Base-by-base conservation (phyloP, 1,284 basidiomycete genomes). In the Phaffia rhodozyma region DNA sequence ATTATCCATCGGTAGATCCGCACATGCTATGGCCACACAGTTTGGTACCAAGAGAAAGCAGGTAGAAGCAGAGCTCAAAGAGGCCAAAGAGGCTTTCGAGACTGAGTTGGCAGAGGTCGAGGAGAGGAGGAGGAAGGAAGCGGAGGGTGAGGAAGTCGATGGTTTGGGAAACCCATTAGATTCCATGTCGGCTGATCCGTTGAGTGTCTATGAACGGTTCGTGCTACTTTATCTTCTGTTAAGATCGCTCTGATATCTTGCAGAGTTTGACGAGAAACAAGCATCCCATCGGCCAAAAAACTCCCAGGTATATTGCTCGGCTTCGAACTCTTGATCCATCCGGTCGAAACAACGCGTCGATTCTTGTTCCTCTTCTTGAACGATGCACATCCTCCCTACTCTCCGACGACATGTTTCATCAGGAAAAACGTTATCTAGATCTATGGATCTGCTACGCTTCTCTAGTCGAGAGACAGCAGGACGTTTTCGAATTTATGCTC, bases 341-440 rank as follows among this genome's bases (percentile, higher is more conserved):
- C 4, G 85, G 86, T 1, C 78, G 85, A n/a, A 75, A 83, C 5
- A 82, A 84, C 32, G 71, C 75, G 48, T 74, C 71, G 49, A 73
- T 72, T 62, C 76, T 90, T 4, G 78, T 92, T 0, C 87, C 89
- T 34, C 78, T 83, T 0, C 78, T 93, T 18, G 87, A 91, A 69
- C 82, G 85, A 67, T 83, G 84, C 0, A 89, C 87, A 0, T 78
- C 86, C 27, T 81, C 83, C 60, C 94, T 97, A 73, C 83, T 86
- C 66, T 81, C 83, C 30, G 89, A 93, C 70, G 78, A 81, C 43
- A 78, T 84, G 32, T 97, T 94, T 76, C 84, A 84, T 70, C 84
- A 86, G 67, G 93, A 97, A 77, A 76, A 88, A 61, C 82, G 93
- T 50, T 96, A 97, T 75, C 80, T 97, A 57, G 88, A 87, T 73